These are phyloP conservation scores for Digitaria exilis DNA, from an alignment of 202 grass and related monocot species.

Conservation along the genomic window DNA sequence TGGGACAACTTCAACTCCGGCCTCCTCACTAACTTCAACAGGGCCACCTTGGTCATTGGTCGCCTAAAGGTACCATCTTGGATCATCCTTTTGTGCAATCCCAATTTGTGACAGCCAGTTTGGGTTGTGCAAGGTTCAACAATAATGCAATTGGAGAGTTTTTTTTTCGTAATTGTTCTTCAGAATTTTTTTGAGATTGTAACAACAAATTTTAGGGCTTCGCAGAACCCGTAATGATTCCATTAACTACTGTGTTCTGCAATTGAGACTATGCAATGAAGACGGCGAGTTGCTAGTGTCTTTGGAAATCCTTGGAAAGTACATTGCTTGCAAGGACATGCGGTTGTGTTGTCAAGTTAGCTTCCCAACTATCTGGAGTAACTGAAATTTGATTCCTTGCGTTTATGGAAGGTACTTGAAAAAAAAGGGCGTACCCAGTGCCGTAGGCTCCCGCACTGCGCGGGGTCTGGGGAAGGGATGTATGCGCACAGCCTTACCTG, in stretches of 20 bases:
- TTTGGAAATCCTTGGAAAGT: neutral
- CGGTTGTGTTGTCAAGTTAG: neutral
- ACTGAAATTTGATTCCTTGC: constrained; percentile 9
- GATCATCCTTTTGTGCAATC: neutral
- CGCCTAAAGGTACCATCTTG: constrained; percentile 63
- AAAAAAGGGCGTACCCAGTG: too few species aligned
- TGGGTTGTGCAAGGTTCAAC: neutral
- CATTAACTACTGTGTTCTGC: neutral
- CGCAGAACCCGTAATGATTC: neutral
- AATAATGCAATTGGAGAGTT: neutral
- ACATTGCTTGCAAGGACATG: neutral
- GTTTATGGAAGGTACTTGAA: constrained; percentile 53
- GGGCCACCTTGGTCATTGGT: constrained; percentile 54
- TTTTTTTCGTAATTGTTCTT: neutral
- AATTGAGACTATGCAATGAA: neutral
- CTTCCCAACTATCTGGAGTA: neutral
- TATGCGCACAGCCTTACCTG: too few species aligned
- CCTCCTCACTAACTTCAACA: constrained; percentile 58
- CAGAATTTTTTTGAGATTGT: neutral
- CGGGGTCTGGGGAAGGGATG: too few species aligned
- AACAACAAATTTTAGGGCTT: neutral
- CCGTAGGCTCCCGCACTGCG: too few species aligned
- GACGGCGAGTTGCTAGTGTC: neutral
- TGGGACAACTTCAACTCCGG: constrained; percentile 70
- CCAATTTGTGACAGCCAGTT: neutral